These are phyloP conservation scores for Hanseniaspora lachancei DNA, from an alignment of 805 yeast genomes.

Conservation along the genomic window DNA sequence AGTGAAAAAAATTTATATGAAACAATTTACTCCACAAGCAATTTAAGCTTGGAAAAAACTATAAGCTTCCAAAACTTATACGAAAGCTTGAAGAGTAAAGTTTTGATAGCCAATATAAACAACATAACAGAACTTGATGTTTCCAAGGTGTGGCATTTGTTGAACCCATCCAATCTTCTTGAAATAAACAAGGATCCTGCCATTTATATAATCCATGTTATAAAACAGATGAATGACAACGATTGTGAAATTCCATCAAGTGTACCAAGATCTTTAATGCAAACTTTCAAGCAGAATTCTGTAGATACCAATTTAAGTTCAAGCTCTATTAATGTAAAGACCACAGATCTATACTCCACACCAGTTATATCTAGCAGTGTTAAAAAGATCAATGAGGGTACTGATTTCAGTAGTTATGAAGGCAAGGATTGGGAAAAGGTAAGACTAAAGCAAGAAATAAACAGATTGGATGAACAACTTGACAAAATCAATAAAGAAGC, in stretches of 20 bases:
- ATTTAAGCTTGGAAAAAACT: constrained; percentile 68
- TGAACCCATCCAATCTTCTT: constrained; percentile 76
- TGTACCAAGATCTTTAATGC: constrained; percentile 87
- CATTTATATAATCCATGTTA: constrained; percentile 73
- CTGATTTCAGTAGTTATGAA: constrained; percentile 53
- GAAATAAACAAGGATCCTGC: constrained; percentile 91
- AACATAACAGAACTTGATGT: constrained; percentile 75
- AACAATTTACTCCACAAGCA: constrained; percentile 43
- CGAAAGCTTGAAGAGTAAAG: constrained; percentile 38
- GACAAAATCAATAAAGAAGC: constrained; percentile 16
- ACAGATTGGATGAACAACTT: constrained; percentile 54
- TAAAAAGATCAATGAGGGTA: constrained; percentile 33
- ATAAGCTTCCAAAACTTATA: constrained; percentile 59
- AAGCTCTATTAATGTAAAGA: constrained; percentile 35
- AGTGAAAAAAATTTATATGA: constrained; percentile 69
- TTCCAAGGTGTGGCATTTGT: constrained; percentile 85
- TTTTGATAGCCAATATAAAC: constrained; percentile 36
- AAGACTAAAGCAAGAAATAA: constrained; percentile 62
- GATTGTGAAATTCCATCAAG: constrained; percentile 78
- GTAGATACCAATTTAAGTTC: constrained; percentile 60
- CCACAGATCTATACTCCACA: constrained; percentile 18
- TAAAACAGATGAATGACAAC: constrained; percentile 72
- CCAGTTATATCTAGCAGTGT: constrained; percentile 22
- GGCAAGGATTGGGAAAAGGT: constrained; percentile 65
- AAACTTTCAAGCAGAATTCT: constrained; percentile 75